phyloP scores from a whole-genome alignment of 306 rosid genomes.

The Gastrolobium bilobum region DNA sequence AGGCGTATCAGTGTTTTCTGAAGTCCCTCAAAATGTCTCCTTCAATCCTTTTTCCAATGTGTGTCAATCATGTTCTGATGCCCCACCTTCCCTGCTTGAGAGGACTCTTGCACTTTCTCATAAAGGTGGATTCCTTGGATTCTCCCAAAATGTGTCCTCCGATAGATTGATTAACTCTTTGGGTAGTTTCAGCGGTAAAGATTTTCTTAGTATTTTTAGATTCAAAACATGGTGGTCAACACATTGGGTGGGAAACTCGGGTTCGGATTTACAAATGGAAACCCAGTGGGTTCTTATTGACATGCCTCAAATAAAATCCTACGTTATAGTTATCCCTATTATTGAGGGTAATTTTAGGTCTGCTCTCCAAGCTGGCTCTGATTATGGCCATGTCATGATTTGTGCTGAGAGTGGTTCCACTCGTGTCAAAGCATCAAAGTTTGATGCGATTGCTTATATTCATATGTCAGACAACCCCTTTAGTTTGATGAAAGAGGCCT shows the following conservation, averaged over 20 bases:
- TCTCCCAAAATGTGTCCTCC: conserved; percentile 59
- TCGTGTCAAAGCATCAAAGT: conserved; percentile 58
- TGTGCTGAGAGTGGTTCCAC: conserved; percentile 86
- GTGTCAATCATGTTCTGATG: conserved; percentile 60
- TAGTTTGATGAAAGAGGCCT: conserved; percentile 80
- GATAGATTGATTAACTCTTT: conserved; percentile 70
- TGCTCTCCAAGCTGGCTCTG: conserved; percentile 75
- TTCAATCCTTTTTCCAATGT: conserved; percentile 65
- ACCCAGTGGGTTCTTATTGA: conserved; percentile 85
- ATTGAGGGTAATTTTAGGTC: conserved; percentile 80
- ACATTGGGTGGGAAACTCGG: conserved; percentile 88
- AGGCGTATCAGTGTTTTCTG: conserved; percentile 67
- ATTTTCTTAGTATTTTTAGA: conserved; percentile 79
- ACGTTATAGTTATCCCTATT: conserved; percentile 69
- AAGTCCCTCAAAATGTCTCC: conserved; percentile 76
- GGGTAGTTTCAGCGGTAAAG: conserved; percentile 67
- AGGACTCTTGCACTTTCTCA: conserved; percentile 60
- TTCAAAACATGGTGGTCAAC: conserved; percentile 99
- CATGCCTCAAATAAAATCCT: conserved; percentile 74
- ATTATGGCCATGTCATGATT: conserved; percentile 63
- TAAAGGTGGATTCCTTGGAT: conserved; percentile 87
- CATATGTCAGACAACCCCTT: conserved; percentile 81
- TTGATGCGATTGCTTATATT: conserved; percentile 68
- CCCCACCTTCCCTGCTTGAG: conserved; percentile 64
- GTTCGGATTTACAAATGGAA: conserved; percentile 87